A percentile compares a stretch with the other conserved stretches of the same genome.
Conservation (phyloP, 148 eudicot species). For the Heliosperma pusillum region DNA sequence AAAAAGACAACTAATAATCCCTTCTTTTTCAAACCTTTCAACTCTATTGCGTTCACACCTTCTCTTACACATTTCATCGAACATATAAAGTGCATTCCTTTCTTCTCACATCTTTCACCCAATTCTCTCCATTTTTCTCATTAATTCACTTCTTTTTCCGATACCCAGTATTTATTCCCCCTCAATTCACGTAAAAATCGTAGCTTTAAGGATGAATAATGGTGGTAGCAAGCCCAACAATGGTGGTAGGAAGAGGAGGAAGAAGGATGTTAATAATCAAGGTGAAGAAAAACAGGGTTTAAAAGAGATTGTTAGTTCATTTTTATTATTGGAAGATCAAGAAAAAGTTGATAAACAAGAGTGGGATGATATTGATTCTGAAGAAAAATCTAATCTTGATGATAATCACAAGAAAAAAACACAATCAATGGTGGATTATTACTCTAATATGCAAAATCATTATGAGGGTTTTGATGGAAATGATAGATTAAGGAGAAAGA, state of each 20-base stretch:
- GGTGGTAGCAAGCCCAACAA: constrained; percentile 2
- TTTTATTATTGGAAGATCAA: constrained; percentile 52
- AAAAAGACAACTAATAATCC: background rate
- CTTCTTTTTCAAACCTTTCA: constrained; percentile 25
- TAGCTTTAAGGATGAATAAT: constrained; percentile 27
- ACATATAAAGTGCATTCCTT: constrained; percentile 30
- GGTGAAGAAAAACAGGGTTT: constrained; percentile 22
- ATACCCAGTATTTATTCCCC: background rate
- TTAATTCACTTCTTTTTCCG: background rate
- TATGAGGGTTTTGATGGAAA: constrained; percentile 32
- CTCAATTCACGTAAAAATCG: background rate
- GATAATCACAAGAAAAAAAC: constrained; percentile 39
- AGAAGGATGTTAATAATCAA: constrained; percentile 15
- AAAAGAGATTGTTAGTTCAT: constrained; percentile 56
- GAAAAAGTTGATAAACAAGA: constrained; percentile 50
- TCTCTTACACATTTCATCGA: constrained; percentile 33
- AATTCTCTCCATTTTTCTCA: background rate
- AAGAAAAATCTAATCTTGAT: constrained; percentile 44
- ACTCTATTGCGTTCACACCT: constrained; percentile 36
- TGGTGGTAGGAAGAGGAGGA: constrained; percentile 24
- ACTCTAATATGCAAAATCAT: constrained; percentile 31
- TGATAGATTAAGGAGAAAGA: constrained; percentile 37
- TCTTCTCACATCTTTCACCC: background rate
- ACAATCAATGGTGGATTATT: constrained; percentile 46
- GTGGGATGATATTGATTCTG: constrained; percentile 19